Evolutionary conservation across 805 yeast species (phyloP).

Genomic region (Candida pini): DNA sequence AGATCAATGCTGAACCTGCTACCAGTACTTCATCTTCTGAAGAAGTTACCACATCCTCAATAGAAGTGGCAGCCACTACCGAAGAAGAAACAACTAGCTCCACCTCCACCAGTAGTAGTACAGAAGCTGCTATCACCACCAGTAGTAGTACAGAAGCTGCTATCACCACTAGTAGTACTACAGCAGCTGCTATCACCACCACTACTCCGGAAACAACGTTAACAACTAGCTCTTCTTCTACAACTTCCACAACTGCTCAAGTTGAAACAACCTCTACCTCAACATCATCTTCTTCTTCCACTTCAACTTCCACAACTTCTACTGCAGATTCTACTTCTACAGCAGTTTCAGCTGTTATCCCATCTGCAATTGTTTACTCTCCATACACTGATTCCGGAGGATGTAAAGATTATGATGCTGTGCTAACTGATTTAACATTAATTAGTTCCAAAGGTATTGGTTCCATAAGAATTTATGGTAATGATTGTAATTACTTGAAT

Average conservation of each 20-base stretch:
- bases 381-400: slow-evolving; percentile 68
- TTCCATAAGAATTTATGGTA: slow-evolving; percentile 74
- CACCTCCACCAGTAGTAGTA: neutral
- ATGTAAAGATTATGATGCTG: slow-evolving; percentile 57
- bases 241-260: slow-evolving; percentile 23
- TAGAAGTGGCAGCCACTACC: neutral
- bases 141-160: neutral
- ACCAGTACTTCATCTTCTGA: neutral
- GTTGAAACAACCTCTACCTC: slow-evolving; percentile 19
- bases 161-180: slow-evolving; percentile 4
- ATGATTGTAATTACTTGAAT: slow-evolving; percentile 70
- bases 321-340: slow-evolving; percentile 27
- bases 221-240: slow-evolving; percentile 15
- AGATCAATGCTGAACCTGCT: slow-evolving; percentile 7
- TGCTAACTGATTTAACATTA: slow-evolving; percentile 50
- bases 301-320: slow-evolving; percentile 28
- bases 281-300: slow-evolving; percentile 24
- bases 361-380: slow-evolving; percentile 63
- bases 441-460: slow-evolving; percentile 59
- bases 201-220: slow-evolving; percentile 17
- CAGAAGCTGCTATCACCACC: neutral
- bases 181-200: slow-evolving; percentile 12
- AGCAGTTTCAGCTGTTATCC: slow-evolving; percentile 30
- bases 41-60: neutral
- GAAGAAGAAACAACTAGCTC: neutral